Evolutionary conservation across 805 yeast species (phyloP).

Genomic region (Pichia paraexigua): DNA sequence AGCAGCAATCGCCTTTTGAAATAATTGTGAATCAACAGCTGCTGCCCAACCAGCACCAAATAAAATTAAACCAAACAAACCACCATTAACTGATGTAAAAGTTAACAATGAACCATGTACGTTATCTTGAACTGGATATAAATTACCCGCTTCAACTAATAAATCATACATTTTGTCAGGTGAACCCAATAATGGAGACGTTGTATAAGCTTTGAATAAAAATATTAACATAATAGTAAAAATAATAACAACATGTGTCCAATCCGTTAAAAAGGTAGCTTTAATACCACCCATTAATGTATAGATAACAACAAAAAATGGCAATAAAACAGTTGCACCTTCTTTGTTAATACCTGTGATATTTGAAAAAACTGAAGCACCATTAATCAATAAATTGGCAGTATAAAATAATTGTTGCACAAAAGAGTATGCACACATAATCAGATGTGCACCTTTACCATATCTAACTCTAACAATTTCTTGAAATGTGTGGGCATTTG

Average conservation of each 20-base stretch:
- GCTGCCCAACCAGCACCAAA: constrained; percentile 33
- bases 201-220: constrained; percentile 25
- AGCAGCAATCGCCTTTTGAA: constrained; percentile 37
- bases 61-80: constrained; percentile 22
- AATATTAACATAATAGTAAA: constrained; percentile 25
- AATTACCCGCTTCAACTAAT: constrained; percentile 21
- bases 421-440: constrained; percentile 22
- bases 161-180: constrained; percentile 30
- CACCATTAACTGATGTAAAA: constrained; percentile 23
- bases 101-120: constrained; percentile 19
- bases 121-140: constrained; percentile 16
- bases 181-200: constrained; percentile 27
- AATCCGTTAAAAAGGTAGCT: constrained; percentile 34
- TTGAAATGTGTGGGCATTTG: constrained; percentile 30
- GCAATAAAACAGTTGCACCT: constrained; percentile 29
- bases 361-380: constrained; percentile 27
- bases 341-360: constrained; percentile 29
- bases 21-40: constrained; percentile 27
- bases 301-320: constrained; percentile 30
- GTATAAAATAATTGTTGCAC: constrained; percentile 26
- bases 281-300: constrained; percentile 35
- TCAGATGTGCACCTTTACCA: constrained; percentile 25
- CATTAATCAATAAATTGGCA: constrained; percentile 28
- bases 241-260: constrained; percentile 32
- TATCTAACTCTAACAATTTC: constrained; percentile 28